Conservation (phyloP, 148 eudicot species). For the Spergularia bocconei region DNA sequence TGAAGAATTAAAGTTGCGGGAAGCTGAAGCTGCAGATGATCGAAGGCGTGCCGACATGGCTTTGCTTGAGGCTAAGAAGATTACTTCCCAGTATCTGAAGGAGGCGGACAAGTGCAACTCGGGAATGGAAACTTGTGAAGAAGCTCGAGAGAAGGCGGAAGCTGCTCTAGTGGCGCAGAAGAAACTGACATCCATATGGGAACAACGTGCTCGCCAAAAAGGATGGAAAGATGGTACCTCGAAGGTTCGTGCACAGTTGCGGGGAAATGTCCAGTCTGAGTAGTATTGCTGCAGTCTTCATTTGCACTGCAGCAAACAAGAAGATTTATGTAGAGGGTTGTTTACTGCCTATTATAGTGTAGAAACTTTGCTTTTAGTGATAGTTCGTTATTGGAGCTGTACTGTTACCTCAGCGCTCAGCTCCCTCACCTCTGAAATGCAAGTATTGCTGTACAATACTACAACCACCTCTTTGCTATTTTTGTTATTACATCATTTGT, state of each 20-base stretch:
- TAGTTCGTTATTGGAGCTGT: too few species aligned
- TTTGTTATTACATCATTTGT: too few species aligned
- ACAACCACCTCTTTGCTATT: too few species aligned
- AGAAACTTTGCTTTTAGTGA: too few species aligned
- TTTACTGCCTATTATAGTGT: too few species aligned
- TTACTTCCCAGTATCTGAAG: slow-evolving; percentile 65
- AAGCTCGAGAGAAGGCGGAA: slow-evolving; percentile 81
- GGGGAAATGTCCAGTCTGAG: slow-evolving; percentile 35
- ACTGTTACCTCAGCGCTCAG: too few species aligned
- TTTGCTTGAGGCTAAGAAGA: slow-evolving; percentile 54
- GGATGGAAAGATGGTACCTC: slow-evolving; percentile 59
- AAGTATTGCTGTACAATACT: too few species aligned
- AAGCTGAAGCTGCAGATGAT: slow-evolving; percentile 56
- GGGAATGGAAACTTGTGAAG: slow-evolving; percentile 78
- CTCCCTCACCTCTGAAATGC: too few species aligned
- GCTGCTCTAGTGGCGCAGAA: slow-evolving; percentile 59
- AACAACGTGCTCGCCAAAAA: slow-evolving; percentile 58
- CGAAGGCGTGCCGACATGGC: slow-evolving; percentile 60
- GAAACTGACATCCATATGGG: slow-evolving; percentile 66
- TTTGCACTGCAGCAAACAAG: not conserved
- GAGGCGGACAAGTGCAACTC: slow-evolving; percentile 89
- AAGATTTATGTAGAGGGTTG: not conserved
- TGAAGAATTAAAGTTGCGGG: slow-evolving; percentile 63
- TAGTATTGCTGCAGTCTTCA: slow-evolving; percentile 1
- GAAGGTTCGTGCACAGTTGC: slow-evolving; percentile 22